phyloP scores from a whole-genome alignment of 1,284 basidiomycete genomes.

The Neolentinus lepideus region DNA sequence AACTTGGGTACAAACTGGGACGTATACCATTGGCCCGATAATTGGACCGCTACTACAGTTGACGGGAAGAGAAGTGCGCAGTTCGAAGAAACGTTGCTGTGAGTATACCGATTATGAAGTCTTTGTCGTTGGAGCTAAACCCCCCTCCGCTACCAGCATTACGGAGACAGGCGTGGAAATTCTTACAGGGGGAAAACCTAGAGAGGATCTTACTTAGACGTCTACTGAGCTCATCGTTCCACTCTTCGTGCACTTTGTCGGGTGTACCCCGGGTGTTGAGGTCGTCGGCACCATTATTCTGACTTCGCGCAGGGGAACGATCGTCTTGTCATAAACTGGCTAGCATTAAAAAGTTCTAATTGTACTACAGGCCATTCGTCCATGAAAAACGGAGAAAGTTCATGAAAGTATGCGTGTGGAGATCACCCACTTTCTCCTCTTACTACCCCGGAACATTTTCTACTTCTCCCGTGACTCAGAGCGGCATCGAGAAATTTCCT shows the following conservation, averaged over 20 bases:
- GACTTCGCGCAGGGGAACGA: constrained; percentile 20
- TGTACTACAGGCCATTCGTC: no score
- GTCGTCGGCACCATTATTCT: not conserved
- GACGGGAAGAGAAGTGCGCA: constrained; percentile 91
- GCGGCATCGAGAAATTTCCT: constrained; percentile 33
- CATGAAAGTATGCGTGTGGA: not conserved
- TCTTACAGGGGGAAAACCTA: constrained; percentile 60
- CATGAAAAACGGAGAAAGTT: not conserved
- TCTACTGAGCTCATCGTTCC: not conserved
- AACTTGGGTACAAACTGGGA: constrained; percentile 76
- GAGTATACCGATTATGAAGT: constrained; percentile 23
- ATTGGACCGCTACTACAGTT: constrained; percentile 90
- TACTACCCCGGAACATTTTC: not conserved
- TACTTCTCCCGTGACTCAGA: not conserved
- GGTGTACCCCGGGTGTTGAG: not conserved
- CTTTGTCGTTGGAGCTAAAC: constrained; percentile 10
- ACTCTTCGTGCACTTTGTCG: not conserved
- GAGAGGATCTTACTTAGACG: constrained; percentile 23
- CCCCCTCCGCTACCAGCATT: constrained; percentile 46
- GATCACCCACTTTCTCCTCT: not conserved
- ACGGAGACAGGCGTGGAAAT: constrained; percentile 90
- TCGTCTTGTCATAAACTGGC: constrained; percentile 6
- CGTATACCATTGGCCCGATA: constrained; percentile 79
- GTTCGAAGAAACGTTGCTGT: constrained; percentile 93
- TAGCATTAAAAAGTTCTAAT: not conserved